Evolutionary conservation across 495 filamentous ascomycete species (phyloP), one percentile per base, ranked within the genome.

Genomic region (Aspergillus nanangensis): DNA sequence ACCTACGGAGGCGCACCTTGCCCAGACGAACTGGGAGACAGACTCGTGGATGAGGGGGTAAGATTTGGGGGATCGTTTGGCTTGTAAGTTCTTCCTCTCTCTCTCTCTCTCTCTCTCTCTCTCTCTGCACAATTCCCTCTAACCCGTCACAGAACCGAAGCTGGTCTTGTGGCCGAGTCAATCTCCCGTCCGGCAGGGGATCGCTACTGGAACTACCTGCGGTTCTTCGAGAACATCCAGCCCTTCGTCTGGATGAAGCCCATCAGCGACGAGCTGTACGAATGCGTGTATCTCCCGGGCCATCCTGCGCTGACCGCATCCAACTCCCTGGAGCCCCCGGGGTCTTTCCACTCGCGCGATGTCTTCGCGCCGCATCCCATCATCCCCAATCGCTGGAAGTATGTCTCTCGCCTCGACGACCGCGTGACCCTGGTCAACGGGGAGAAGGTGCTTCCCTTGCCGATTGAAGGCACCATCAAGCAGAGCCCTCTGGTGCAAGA

Each of bases 391-490:
- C 70, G 75, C 4, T 90, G 82, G 78, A 87, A 84, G 50, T 86
- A 83, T 44, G 55, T 78, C 15, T 74, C 70, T 4, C 71, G 85
- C 5, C 53, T 77, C 2, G 86, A 90, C 44, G 81, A 86, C 50
- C 67, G 74, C 2, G 70, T 88, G 11, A 82, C 77, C 0, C 71
- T 88, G 7, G 54, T 76, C 5, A 88, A 80, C 45, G 85, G 84
- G 0, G 83, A 88, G 53, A 90, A 90, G 45, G 73, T 86, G 0
- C 64, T 84, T n/a, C 83, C 85, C 0, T 50, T 84, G 4, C 61
- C 71, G 0, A 78, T 83, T 37, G 85, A 88, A 55, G 76, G 78
- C 1, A 58, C 52, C 1, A 70, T 87, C 18, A 73, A 76, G 38
- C 62, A 75, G 17, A 60, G 77, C 39, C 56, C 62, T 8, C 45